A percentile compares a stretch with the other conserved stretches of the same genome.
phyloP scores from a whole-genome alignment of 768 basidiomycete species.

The Calocybe indica region DNA sequence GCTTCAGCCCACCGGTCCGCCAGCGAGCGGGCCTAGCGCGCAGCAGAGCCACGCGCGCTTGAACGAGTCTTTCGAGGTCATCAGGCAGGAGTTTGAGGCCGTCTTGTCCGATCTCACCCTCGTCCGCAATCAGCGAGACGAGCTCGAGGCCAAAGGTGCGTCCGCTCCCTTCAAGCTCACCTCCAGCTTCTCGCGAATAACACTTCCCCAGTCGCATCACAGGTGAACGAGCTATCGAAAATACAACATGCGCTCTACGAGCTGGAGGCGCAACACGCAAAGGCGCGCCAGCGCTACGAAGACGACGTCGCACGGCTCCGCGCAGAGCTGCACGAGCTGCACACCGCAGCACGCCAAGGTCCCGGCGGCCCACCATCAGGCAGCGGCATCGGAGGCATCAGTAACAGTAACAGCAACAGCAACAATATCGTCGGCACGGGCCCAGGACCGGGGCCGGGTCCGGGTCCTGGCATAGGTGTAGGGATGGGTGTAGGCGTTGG shows the following conservation, averaged over 20 bases:
- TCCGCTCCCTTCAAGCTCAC: slow-evolving; percentile 5
- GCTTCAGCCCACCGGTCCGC: slow-evolving; percentile 43
- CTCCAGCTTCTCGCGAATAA: neutral
- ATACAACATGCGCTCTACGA: slow-evolving; percentile 90
- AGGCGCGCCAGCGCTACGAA: slow-evolving; percentile 84
- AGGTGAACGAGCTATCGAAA: slow-evolving; percentile 86
- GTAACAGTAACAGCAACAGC: too few species aligned
- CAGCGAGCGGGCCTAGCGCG: slow-evolving; percentile 31
- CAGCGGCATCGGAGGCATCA: neutral
- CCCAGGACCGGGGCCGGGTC: too few species aligned
- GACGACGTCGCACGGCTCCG: slow-evolving; percentile 74
- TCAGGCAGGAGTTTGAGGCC: slow-evolving; percentile 77
- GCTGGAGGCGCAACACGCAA: slow-evolving; percentile 82
- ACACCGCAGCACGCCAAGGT: slow-evolving; percentile 13
- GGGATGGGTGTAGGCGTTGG: neutral
- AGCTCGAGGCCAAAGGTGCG: slow-evolving; percentile 85
- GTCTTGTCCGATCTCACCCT: slow-evolving; percentile 57
- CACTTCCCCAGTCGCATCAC: slow-evolving; percentile 53
- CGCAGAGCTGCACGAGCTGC: slow-evolving; percentile 47
- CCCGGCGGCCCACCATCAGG: slow-evolving; percentile 12
- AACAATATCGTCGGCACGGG: too few species aligned
- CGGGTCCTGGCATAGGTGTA: too few species aligned
- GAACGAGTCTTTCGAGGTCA: slow-evolving; percentile 69
- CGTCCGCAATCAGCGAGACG: slow-evolving; percentile 79
- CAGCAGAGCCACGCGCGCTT: slow-evolving; percentile 37